Percentiles rank a stretch among this genome's conserved stretches.
Evolutionary conservation across 345 rosid genomes (phyloP).

Genomic region (Alliaria petiolata): DNA sequence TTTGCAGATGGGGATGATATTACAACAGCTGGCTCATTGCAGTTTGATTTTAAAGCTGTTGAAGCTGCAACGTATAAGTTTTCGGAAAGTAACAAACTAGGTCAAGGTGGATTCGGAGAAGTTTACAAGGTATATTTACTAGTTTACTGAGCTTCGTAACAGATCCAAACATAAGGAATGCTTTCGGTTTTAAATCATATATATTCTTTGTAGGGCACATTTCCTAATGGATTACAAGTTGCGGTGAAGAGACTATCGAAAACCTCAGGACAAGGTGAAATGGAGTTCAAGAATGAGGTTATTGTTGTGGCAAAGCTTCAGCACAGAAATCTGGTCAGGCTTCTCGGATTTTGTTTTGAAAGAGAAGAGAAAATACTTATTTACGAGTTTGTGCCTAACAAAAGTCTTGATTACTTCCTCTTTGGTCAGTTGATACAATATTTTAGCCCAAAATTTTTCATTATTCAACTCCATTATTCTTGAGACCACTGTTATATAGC

Average conservation of each 20-base stretch:
- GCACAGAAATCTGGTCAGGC: slow-evolving; percentile 52
- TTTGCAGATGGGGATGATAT: slow-evolving; percentile 34
- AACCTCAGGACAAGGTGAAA: slow-evolving; percentile 44
- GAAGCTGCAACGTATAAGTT: slow-evolving; percentile 34
- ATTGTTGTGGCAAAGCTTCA: slow-evolving; percentile 52
- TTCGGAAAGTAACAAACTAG: slow-evolving; percentile 43
- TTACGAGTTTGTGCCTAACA: slow-evolving; percentile 44
- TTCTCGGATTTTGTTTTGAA: slow-evolving; percentile 49
- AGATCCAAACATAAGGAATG: neutral
- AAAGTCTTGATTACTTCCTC: slow-evolving; percentile 33
- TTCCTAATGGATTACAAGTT: slow-evolving; percentile 37
- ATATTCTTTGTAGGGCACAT: slow-evolving; percentile 38
- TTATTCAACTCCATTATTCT: neutral
- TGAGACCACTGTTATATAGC: too few species aligned
- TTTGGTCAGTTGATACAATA: slow-evolving; percentile 25
- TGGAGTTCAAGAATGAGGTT: slow-evolving; percentile 54
- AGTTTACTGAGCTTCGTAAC: neutral
- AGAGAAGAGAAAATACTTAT: slow-evolving; percentile 48
- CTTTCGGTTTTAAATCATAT: neutral
- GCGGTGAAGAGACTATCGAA: slow-evolving; percentile 53
- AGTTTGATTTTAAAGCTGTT: neutral
- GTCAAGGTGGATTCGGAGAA: slow-evolving; percentile 67
- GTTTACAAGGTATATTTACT: slow-evolving; percentile 49
- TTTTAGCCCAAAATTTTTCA: neutral
- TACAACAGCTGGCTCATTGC: slow-evolving; percentile 29